A percentile compares a stretch with the other conserved stretches of the same genome.
Conservation (phyloP, 2,329 filamentous ascomycete species). For the Penicillium italicum region DNA sequence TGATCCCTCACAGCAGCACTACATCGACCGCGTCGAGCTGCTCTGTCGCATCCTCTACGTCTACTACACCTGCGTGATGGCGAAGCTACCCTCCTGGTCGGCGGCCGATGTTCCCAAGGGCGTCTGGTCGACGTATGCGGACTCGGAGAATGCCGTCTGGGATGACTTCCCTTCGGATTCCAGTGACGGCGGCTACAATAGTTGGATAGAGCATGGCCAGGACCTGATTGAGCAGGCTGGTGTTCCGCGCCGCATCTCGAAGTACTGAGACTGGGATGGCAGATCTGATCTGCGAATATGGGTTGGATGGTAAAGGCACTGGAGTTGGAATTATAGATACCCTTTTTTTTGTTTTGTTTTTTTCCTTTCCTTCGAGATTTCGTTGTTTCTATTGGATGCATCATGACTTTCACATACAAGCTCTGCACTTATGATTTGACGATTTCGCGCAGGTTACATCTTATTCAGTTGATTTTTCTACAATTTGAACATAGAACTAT, state of each 20-base stretch:
- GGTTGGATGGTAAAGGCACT: slow-evolving; percentile 14
- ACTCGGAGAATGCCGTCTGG: slow-evolving; percentile 40
- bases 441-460: slow-evolving; percentile 15
- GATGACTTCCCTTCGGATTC: slow-evolving; percentile 44
- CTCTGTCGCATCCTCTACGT: slow-evolving; percentile 47
- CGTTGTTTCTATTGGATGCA: slow-evolving; percentile 12
- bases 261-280: slow-evolving; percentile 16
- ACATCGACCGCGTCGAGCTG: slow-evolving; percentile 39
- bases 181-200: slow-evolving; percentile 38
- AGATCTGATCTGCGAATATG: background rate
- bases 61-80: slow-evolving; percentile 45
- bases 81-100: slow-evolving; percentile 42
- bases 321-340: slow-evolving; percentile 36
- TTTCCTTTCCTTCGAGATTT: background rate
- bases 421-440: slow-evolving; percentile 23
- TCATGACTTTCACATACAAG: slow-evolving; percentile 15
- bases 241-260: slow-evolving; percentile 31
- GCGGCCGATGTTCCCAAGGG: slow-evolving; percentile 38
- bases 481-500: slow-evolving; percentile 17
- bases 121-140: slow-evolving; percentile 42
- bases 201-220: slow-evolving; percentile 41
- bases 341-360: slow-evolving; percentile 24
- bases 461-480: slow-evolving; percentile 3
- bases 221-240: slow-evolving; percentile 42
- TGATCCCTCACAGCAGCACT: slow-evolving; percentile 39